Percentiles rank a stretch among this genome's conserved stretches.
phyloP scores from a whole-genome alignment of 345 rosid genomes.

The Pistacia atlantica region DNA sequence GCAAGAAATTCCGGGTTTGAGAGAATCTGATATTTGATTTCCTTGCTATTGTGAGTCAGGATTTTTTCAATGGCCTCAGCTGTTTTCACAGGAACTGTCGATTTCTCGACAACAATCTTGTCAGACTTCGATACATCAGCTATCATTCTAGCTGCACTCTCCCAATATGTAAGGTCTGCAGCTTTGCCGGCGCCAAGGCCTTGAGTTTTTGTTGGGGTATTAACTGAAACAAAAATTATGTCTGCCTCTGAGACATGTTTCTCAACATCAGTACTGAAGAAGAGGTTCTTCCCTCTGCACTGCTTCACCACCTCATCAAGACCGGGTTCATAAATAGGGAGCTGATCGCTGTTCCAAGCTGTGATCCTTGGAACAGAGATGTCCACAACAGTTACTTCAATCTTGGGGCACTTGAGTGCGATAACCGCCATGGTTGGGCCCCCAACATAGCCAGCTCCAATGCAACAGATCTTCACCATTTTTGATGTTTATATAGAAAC shows the following conservation, averaged over 20 bases:
- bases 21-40: slow-evolving; percentile 80
- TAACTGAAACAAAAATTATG: slow-evolving; percentile 76
- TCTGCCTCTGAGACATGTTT: slow-evolving; percentile 76
- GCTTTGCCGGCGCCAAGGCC: slow-evolving; percentile 93
- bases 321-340: slow-evolving; percentile 75
- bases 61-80: slow-evolving; percentile 88
- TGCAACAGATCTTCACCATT: slow-evolving; percentile 80
- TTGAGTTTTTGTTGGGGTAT: slow-evolving; percentile 79
- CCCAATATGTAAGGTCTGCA: slow-evolving; percentile 87
- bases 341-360: slow-evolving; percentile 72
- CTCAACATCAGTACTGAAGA: slow-evolving; percentile 79
- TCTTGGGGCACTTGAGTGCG: slow-evolving; percentile 61
- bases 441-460: slow-evolving; percentile 76
- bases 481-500: slow-evolving; percentile 17
- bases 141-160: slow-evolving; percentile 86
- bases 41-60: slow-evolving; percentile 73
- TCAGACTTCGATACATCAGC: slow-evolving; percentile 77
- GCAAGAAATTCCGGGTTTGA: slow-evolving; percentile 92
- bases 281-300: slow-evolving; percentile 68
- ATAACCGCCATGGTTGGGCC: slow-evolving; percentile 83
- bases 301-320: slow-evolving; percentile 69
- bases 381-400: slow-evolving; percentile 73
- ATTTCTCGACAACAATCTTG: slow-evolving; percentile 89
- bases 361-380: slow-evolving; percentile 61
- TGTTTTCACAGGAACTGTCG: slow-evolving; percentile 86